Conservation (phyloP, 768 basidiomycete genomes). For the Boletus eberwhitei region DNA sequence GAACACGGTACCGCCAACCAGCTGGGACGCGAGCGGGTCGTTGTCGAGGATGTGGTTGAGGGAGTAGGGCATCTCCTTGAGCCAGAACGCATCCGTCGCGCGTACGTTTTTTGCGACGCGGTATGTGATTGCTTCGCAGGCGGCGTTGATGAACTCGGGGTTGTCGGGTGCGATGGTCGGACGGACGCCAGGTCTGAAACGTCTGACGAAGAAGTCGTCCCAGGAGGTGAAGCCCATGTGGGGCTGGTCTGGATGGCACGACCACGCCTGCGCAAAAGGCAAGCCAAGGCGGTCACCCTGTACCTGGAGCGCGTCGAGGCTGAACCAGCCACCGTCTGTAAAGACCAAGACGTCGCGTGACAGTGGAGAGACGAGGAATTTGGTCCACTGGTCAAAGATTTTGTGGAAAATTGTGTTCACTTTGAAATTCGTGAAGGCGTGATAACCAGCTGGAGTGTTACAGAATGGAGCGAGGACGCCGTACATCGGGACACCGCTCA, state of each 20-base stretch:
- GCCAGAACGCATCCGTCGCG: conserved; percentile 48
- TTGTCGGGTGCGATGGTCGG: conserved; percentile 31
- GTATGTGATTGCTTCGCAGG: conserved; percentile 56
- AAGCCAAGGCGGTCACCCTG: conserved; percentile 6
- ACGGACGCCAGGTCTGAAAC: conserved; percentile 32
- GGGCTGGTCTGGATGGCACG: conserved; percentile 37
- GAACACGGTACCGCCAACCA: conserved; percentile 49
- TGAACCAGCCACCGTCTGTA: conserved; percentile 48
- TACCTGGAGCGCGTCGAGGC: conserved; percentile 27
- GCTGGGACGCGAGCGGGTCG: conserved; percentile 38
- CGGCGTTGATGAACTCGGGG: conserved; percentile 38
- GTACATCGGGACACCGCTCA: conserved; percentile 11
- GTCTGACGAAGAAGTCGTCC: conserved; percentile 55
- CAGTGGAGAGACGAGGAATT: conserved; percentile 41
- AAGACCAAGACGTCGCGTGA: conserved; percentile 42
- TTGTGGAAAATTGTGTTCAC: conserved; percentile 48
- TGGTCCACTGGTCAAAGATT: conserved; percentile 49
- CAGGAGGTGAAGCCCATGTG: conserved; percentile 45
- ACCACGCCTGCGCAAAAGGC: conserved; percentile 38
- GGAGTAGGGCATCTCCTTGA: conserved; percentile 62
- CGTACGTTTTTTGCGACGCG: conserved; percentile 36
- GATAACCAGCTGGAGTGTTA: conserved; percentile 20
- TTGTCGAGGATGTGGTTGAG: conserved; percentile 48
- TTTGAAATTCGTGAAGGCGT: conserved; percentile 28
- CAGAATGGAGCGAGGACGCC: conserved; percentile 23